Evolutionary conservation across 176 grass and related monocot genomes (phyloP).

Genomic region (Avena eriantha): DNA sequence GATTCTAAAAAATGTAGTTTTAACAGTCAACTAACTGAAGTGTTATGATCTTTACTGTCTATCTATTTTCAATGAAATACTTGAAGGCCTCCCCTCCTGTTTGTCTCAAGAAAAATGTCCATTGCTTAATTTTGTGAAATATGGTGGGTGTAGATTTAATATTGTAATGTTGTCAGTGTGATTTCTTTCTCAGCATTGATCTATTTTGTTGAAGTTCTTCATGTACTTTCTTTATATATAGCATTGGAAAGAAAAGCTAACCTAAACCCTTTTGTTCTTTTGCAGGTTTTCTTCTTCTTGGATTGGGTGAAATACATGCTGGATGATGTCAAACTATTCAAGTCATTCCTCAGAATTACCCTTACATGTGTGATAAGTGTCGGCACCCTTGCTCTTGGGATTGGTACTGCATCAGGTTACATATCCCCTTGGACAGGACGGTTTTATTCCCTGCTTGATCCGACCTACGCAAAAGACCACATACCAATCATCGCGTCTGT

Average conservation of each 20-base stretch:
- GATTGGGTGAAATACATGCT: slow-evolving; percentile 90
- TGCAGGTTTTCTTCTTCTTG: slow-evolving; percentile 90
- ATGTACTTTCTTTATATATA: slow-evolving; percentile 19
- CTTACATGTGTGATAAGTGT: slow-evolving; percentile 84
- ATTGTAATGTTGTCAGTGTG: background rate
- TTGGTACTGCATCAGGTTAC: slow-evolving; percentile 94
- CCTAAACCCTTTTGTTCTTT: slow-evolving; percentile 39
- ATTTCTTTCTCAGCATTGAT: background rate
- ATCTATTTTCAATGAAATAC: background rate
- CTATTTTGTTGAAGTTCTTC: slow-evolving; percentile 23
- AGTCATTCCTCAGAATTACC: slow-evolving; percentile 86
- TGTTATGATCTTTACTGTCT: slow-evolving; percentile 1
- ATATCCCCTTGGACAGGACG: slow-evolving; percentile 99
- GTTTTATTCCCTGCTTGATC: slow-evolving; percentile 97
- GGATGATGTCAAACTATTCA: slow-evolving; percentile 87
- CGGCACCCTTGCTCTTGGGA: slow-evolving; percentile 78
- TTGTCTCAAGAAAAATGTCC: too few relatives aligned
- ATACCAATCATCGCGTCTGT: slow-evolving; percentile 98
- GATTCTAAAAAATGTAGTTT: background rate
- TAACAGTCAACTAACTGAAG: background rate
- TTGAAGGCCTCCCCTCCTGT: background rate
- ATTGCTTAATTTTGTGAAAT: background rate
- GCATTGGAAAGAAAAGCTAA: slow-evolving; percentile 34
- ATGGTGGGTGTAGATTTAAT: background rate
- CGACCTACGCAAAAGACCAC: slow-evolving; percentile 99